Evolutionary conservation across 495 filamentous ascomycete species (phyloP), one percentile per base, ranked within the genome.

Genomic region (Melanomma pulvis-pyrius): DNA sequence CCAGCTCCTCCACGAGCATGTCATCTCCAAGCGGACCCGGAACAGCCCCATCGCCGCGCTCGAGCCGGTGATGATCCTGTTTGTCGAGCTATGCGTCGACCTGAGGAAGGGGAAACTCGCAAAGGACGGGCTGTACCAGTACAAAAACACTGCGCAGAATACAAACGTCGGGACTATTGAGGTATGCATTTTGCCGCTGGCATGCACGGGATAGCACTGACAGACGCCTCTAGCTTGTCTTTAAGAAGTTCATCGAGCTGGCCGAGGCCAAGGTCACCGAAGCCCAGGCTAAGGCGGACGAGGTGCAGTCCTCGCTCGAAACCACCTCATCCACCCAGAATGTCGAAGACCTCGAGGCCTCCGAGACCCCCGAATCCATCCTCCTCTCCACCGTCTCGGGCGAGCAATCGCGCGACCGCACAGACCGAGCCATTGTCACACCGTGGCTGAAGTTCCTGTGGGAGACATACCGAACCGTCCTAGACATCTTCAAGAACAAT

Each of bases 81-180:
- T 98, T 73, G 94, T 98, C 71, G 94, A 98, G 80, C 86, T 97
- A 44, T 96, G 89, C 68, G 94, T 98, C 69, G 92, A 97, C 73
- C 87, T 97, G 71, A 89, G 92, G 80, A 98, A 97, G 79, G 94
- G 93, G 63, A 98, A 98, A 79, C 84, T 93, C 29, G 94, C 94
- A 78, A 98, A 98, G 82, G 94, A 98, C 83, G 94, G 94, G 54
- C 83, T 98, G 29, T 98, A 98, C 74, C 92, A 97, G 73, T 98
- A 98, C 85, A 98, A 98, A 85, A 98, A 98, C 76, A 97, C 96
- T 70, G 91, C 92, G 51, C 94, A 98, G 79, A 98, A 98, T 80
- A 97, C 93, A 70, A 98, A 97, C 73, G 93, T 98, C 58, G 92
- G 87, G 71, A 98, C 96, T 36, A 98, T 98, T 77, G 94, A 98